phyloP scores from a whole-genome alignment of 106 monocot species.

The Platanthera zijinensis region DNA sequence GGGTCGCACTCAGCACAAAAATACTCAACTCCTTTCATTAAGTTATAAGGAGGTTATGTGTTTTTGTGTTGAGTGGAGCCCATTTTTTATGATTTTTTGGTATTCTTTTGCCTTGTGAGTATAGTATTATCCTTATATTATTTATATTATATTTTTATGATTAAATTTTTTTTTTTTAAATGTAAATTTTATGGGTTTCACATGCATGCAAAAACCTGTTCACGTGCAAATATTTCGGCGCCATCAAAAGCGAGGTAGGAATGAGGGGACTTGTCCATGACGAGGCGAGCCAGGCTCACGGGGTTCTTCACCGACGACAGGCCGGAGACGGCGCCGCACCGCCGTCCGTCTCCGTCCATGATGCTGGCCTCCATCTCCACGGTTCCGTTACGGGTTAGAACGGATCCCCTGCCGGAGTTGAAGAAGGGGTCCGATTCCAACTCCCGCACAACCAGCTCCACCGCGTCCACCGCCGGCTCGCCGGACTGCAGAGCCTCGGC shows the following conservation, averaged over 20 bases:
- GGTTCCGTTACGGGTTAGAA: slow-evolving; percentile 55
- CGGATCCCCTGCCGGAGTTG: slow-evolving; percentile 88
- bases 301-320: slow-evolving; percentile 89
- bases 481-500: slow-evolving; percentile 30
- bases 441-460: slow-evolving; percentile 74
- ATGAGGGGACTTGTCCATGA: slow-evolving; percentile 96
- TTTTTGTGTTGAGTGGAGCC: too few species aligned
- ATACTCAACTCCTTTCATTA: too few species aligned
- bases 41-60: too few species aligned
- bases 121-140: too few species aligned
- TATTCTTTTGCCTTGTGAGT: too few species aligned
- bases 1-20: too few species aligned
- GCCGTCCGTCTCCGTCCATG: slow-evolving; percentile 75
- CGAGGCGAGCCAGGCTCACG: slow-evolving; percentile 70
- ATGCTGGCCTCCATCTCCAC: slow-evolving; percentile 99
- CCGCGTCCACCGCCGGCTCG: slow-evolving; percentile 54
- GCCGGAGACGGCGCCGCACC: slow-evolving; percentile 93
- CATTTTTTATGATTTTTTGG: too few species aligned
- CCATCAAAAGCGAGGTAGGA: slow-evolving; percentile 92
- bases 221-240: slow-evolving; percentile 78
- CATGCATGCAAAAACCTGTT: slow-evolving; percentile 34
- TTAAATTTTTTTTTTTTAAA: too few species aligned
- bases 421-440: slow-evolving; percentile 83
- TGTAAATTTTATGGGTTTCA: too few species aligned
- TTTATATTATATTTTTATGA: too few species aligned